Evolutionary conservation across 768 basidiomycete species (phyloP).

Genomic region (Galerina marginata): DNA sequence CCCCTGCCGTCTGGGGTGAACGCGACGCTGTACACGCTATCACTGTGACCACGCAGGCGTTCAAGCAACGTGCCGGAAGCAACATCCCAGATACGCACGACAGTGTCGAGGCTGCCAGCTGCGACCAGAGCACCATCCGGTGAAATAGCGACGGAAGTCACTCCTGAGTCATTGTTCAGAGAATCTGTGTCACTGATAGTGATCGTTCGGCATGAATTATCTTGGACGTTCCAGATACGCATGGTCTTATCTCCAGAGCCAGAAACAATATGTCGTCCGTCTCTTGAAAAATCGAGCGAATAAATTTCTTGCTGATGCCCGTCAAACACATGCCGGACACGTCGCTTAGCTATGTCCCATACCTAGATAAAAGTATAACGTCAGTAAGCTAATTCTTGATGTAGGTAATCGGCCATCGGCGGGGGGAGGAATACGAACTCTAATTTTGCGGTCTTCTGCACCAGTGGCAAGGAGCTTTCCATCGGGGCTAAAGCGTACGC

Average conservation of each 20-base stretch:
- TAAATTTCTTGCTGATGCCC: conserved; percentile 94
- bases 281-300: conserved; percentile 86
- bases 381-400: conserved; percentile 1
- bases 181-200: conserved; percentile 55
- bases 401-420: not conserved
- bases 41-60: conserved; percentile 76
- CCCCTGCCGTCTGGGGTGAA: conserved; percentile 93
- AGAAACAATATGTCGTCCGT: conserved; percentile 86
- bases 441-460: conserved; percentile 91
- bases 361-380: conserved; percentile 51
- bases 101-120: conserved; percentile 73
- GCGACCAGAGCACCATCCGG: conserved; percentile 72
- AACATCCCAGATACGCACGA: conserved; percentile 84
- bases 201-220: conserved; percentile 41
- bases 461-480: conserved; percentile 94
- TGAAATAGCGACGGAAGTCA: conserved; percentile 81
- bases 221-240: conserved; percentile 50
- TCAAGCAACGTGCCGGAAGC: conserved; percentile 71
- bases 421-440: conserved; percentile 61
- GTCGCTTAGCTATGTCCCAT: conserved; percentile 84
- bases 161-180: conserved; percentile 56
- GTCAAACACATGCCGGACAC: conserved; percentile 73
- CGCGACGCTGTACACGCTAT: conserved; percentile 88
- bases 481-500: conserved; percentile 93
- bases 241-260: conserved; percentile 77